Conservation (phyloP, 2,329 filamentous ascomycete genomes). For the Penicillium sp. region DNA sequence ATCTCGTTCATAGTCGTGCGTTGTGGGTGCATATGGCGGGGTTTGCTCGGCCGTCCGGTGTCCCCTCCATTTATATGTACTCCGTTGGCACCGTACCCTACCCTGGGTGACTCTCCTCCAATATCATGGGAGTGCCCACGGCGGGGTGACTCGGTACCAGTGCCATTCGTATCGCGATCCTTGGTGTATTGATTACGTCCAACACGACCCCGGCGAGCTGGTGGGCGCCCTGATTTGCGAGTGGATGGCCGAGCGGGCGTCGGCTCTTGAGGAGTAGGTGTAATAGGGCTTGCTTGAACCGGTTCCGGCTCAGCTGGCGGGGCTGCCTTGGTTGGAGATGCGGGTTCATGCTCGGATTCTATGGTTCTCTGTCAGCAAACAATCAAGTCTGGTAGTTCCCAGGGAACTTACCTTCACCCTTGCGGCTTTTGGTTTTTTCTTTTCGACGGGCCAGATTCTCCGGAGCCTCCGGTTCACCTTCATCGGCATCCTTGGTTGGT, state of each 20-base stretch:
- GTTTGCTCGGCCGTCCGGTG: slow-evolving; percentile 61
- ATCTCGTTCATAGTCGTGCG: slow-evolving; percentile 81
- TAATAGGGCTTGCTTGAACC: slow-evolving; percentile 45
- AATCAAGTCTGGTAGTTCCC: not conserved
- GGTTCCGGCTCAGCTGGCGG: slow-evolving; percentile 38
- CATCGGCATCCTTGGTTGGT: slow-evolving; percentile 48
- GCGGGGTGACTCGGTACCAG: slow-evolving; percentile 47
- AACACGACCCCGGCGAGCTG: slow-evolving; percentile 65
- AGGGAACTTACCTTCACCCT: slow-evolving; percentile 67
- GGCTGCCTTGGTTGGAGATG: slow-evolving; percentile 51
- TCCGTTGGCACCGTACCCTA: slow-evolving; percentile 38
- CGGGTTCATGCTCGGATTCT: slow-evolving; percentile 73
- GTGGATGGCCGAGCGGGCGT: slow-evolving; percentile 42
- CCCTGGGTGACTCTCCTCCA: slow-evolving; percentile 39
- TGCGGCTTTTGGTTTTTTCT: slow-evolving; percentile 75
- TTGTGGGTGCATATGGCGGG: slow-evolving; percentile 55
- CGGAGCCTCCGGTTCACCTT: slow-evolving; percentile 70
- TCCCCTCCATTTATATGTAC: slow-evolving; percentile 59
- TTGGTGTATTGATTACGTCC: slow-evolving; percentile 83
- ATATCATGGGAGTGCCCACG: slow-evolving; percentile 42
- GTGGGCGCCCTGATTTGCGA: slow-evolving; percentile 64
- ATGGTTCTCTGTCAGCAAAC: slow-evolving; percentile 35
- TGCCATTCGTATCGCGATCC: slow-evolving; percentile 65
- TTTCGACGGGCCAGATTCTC: slow-evolving; percentile 80
- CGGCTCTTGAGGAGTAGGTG: slow-evolving; percentile 39